Conservation (phyloP, 2,329 filamentous ascomycete genomes). For the Coccinonectria pachysandricola region DNA sequence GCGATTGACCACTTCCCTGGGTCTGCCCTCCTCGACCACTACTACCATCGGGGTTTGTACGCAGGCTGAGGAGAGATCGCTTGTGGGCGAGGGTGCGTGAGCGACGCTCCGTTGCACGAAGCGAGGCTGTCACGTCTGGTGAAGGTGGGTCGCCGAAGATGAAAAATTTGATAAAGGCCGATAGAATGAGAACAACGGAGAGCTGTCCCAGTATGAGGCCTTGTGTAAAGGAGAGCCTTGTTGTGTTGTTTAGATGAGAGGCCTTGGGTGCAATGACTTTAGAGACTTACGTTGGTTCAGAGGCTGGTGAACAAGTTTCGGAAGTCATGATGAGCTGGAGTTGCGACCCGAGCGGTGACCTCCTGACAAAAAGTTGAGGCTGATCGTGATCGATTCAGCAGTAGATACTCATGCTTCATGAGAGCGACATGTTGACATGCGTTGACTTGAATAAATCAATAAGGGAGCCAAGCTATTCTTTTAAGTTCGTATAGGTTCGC, state of each 20-base stretch:
- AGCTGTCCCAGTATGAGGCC: slow-evolving; percentile 89
- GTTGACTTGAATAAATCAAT: too few species aligned
- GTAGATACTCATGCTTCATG: too few species aligned
- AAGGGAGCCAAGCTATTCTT: too few species aligned
- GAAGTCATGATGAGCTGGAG: slow-evolving; percentile 23
- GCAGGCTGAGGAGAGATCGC: slow-evolving; percentile 57
- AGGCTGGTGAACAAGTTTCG: slow-evolving; percentile 30
- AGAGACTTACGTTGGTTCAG: slow-evolving; percentile 37
- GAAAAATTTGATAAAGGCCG: slow-evolving; percentile 98
- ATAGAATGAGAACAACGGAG: slow-evolving; percentile 81
- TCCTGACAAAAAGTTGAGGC: too few species aligned
- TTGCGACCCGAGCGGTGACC: too few species aligned
- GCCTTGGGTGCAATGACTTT: too few species aligned
- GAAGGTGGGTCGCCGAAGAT: slow-evolving; percentile 93
- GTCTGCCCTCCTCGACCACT: slow-evolving; percentile 28
- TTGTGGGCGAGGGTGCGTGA: slow-evolving; percentile 67
- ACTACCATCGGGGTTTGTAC: too few species aligned
- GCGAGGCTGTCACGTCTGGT: slow-evolving; percentile 66
- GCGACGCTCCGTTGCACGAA: slow-evolving; percentile 64
- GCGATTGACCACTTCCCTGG: slow-evolving; percentile 31
- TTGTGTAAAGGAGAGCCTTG: slow-evolving; percentile 79
- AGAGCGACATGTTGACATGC: slow-evolving; percentile 2
- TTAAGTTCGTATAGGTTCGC: too few species aligned
- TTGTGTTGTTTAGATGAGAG: too few species aligned
- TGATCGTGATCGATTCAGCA: neutral